Percentiles rank a stretch among this genome's conserved stretches.
Conservation (phyloP, 2,329 filamentous ascomycete species). For the Ascochyta koolunga region DNA sequence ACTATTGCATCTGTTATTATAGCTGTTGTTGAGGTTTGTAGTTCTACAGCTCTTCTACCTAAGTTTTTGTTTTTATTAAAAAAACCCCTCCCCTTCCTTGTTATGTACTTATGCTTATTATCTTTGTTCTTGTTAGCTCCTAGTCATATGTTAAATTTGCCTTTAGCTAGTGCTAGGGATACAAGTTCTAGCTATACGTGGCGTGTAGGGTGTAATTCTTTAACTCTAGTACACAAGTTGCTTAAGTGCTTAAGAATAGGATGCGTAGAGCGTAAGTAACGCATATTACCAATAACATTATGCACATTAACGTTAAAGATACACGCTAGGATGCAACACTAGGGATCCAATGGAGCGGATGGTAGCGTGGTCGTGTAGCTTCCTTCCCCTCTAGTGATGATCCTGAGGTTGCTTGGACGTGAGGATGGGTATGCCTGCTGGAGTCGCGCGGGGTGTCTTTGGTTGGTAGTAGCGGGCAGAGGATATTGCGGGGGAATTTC, state of each 20-base stretch:
- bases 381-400: neutral
- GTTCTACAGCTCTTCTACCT: no score
- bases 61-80: no score
- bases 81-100: no score
- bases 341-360: constrained; percentile 19
- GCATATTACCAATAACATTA: constrained; percentile 30
- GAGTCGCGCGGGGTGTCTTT: neutral
- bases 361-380: neutral
- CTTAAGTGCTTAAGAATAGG: constrained; percentile 49
- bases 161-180: constrained; percentile 38
- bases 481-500: neutral
- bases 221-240: constrained; percentile 53
- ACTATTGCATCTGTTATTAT: constrained; percentile 39
- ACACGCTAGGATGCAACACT: constrained; percentile 44
- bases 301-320: constrained; percentile 53
- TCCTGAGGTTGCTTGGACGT: neutral
- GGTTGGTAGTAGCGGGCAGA: neutral
- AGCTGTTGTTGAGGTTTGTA: no score
- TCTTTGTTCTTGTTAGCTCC: constrained; percentile 41
- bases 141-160: constrained; percentile 48
- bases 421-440: neutral
- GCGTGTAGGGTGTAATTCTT: constrained; percentile 54
- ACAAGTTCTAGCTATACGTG: constrained; percentile 57
- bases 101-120: constrained; percentile 39
- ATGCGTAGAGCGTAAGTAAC: constrained; percentile 48